phyloP scores from a whole-genome alignment of 140 eudicot species.

The Stevia rebaudiana region DNA sequence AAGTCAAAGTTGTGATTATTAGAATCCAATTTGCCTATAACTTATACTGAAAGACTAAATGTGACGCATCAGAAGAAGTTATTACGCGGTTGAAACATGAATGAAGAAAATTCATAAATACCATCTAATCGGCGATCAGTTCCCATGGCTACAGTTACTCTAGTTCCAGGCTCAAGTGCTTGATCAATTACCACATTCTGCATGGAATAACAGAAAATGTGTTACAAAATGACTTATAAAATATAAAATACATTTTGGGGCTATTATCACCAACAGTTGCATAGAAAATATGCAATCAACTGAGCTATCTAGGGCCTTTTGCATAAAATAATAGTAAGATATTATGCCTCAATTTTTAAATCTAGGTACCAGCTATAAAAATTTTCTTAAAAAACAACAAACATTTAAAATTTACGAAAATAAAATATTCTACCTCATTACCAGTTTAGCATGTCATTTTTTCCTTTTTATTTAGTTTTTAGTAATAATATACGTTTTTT shows the following conservation, averaged over 20 bases:
- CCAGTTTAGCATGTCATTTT: not conserved
- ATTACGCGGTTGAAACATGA: slow-evolving; percentile 5
- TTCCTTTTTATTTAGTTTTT: not conserved
- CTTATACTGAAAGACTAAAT: no score
- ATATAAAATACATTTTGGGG: not conserved
- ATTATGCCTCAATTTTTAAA: not conserved
- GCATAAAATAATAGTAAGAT: not conserved
- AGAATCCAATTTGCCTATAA: no score
- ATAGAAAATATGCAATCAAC: not conserved
- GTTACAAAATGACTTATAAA: not conserved
- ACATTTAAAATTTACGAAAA: no score
- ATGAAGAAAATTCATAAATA: slow-evolving; percentile 12
- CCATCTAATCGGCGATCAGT: slow-evolving; percentile 62
- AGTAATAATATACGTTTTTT: not conserved
- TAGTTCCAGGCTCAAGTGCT: slow-evolving; percentile 68
- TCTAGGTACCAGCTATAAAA: not conserved
- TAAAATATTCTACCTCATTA: not conserved
- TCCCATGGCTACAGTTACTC: slow-evolving; percentile 97
- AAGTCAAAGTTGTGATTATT: no score
- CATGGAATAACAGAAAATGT: no score
- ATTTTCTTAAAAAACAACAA: no score
- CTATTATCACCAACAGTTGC: not conserved
- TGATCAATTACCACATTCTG: slow-evolving; percentile 83
- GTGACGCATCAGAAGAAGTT: not conserved
- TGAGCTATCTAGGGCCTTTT: not conserved